Base-by-base conservation (phyloP, 805 yeast species). In the Isabelozyma gotoi region DNA sequence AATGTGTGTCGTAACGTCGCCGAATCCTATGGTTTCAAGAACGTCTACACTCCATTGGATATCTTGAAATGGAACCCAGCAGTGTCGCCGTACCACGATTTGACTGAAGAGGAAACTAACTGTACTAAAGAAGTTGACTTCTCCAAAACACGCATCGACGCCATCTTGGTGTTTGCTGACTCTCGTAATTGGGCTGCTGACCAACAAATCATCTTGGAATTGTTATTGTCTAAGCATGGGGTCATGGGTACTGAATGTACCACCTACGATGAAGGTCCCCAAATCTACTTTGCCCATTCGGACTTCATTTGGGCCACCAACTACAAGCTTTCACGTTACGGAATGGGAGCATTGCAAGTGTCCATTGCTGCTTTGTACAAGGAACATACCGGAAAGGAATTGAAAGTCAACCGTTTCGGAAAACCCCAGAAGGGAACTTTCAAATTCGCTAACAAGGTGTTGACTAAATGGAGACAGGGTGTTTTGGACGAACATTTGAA, bases 231-330 rank as follows among this genome's bases (percentile, higher is more conserved):
- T 43, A 78, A 85, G 53, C 69, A 78, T 46, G 97, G 97, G 56
- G 80, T 77, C 34, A 85, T 89, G 90, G 96, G 96, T 34, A 89
- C 97, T 4, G 74, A 78, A 35, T 77, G 85, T 33, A 75, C 81
- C 51, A 79, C 85, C 14, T 82, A 65, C 58, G 84, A 83, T 46
- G 90, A 88, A 50, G 91, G 91, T 32, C 94, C 96, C 27, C 81
- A 81, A 38, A 79, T 88, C 44, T 87, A 85, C 66, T 89, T 88
- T 73, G 96, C 96, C 34, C 96, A 89, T 63, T 85, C 92, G 16
- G 97, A 89, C 67, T 85, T 89, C 56, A 88, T 89, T 43, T 89
- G 96, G 96, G 92, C 96, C 10, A 87, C 96, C 3, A 86, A 88
- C 65, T 88, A 86, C 60, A 80, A 80, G 53, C 72, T 86, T 48